Evolutionary conservation across 352 stramenopile genomes (phyloP), one percentile per base, ranked within the genome.

Genomic region (Phytophthora multivora): DNA sequence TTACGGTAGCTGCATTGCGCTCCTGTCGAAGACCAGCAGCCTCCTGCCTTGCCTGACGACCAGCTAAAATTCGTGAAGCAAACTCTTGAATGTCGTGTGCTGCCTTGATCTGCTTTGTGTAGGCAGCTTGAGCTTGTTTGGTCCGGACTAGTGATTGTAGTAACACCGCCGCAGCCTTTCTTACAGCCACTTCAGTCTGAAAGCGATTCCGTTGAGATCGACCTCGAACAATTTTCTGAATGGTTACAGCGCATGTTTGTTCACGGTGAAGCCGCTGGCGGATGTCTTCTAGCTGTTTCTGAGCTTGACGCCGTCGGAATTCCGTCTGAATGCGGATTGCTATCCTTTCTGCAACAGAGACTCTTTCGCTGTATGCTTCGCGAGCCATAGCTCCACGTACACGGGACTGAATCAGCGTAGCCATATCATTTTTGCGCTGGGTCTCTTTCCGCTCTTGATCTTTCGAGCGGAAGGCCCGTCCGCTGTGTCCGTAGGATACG

Each of bases 151-250:
- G 49, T 1, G 74, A 74, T 60, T 86, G 77, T 11, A 86, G 41
- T 8, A 73, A 47, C 15, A 77, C 53, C 7, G 50, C 69, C 3
- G 77, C 71, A 31, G 60, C 62, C 10, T 65, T 73, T 16, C 42
- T 51, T 12, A 54, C 49, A 33, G 65, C 52, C 41, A 73, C 16
- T 11, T 77, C 63, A 1, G 42, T 45, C 26, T 67, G 52, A 46
- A 75, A 86, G 5, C 69, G 63, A 31, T 57, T 75, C 3, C 71
- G 65, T 33, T 81, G 71, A 3, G 58, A 51, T 31, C 66, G 46
- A 8, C 77, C 74, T 3, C 77, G 77, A 19, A 75, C 42, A 36
- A 75, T 51, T 39, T 65, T 81, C 40, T 86, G 77, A 23, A 86
- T 79, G 0, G 66, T 38, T 5, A 82, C 49, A 2, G 71, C 66